Conservation (phyloP, 768 basidiomycete genomes). For the Leccinum olivaceopallidum region DNA sequence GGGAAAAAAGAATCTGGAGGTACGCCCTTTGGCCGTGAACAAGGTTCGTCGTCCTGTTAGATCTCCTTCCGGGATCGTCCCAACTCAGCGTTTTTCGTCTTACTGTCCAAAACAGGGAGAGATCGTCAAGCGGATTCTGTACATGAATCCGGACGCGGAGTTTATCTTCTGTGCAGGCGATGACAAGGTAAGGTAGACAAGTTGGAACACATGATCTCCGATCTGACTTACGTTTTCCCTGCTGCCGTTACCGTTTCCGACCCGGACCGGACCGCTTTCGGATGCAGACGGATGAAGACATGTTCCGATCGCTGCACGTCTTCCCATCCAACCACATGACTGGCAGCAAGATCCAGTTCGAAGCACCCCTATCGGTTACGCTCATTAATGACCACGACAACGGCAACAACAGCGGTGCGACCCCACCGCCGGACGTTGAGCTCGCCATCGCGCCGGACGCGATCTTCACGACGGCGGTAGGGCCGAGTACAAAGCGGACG, state of each 20-base stretch:
- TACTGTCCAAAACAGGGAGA: slow-evolving; percentile 57
- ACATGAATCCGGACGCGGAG: slow-evolving; percentile 90
- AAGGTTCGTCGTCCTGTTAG: slow-evolving; percentile 48
- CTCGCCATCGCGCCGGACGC: slow-evolving; percentile 65
- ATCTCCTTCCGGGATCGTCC: background rate
- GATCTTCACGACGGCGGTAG: slow-evolving; percentile 93
- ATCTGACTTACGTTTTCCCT: background rate
- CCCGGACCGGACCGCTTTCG: background rate
- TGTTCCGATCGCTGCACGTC: slow-evolving; percentile 88
- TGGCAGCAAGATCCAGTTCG: slow-evolving; percentile 47
- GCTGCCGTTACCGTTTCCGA: background rate
- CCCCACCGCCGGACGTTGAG: slow-evolving; percentile 51
- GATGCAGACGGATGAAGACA: slow-evolving; percentile 91
- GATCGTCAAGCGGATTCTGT: slow-evolving; percentile 93
- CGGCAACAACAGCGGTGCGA: slow-evolving; percentile 5
- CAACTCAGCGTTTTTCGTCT: background rate
- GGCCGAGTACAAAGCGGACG: slow-evolving; percentile 85
- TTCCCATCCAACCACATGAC: slow-evolving; percentile 42
- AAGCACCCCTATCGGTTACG: slow-evolving; percentile 55
- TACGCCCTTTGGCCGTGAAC: slow-evolving; percentile 92
- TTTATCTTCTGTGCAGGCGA: slow-evolving; percentile 98
- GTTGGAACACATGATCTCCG: background rate
- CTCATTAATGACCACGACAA: slow-evolving; percentile 28
- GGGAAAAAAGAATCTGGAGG: slow-evolving; percentile 98
- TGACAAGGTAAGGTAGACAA: slow-evolving; percentile 68